Percentiles rank a stretch among this genome's conserved stretches.
Conservation (phyloP, 164 flowering plant genomes). For the Kingdonia uniflora region DNA sequence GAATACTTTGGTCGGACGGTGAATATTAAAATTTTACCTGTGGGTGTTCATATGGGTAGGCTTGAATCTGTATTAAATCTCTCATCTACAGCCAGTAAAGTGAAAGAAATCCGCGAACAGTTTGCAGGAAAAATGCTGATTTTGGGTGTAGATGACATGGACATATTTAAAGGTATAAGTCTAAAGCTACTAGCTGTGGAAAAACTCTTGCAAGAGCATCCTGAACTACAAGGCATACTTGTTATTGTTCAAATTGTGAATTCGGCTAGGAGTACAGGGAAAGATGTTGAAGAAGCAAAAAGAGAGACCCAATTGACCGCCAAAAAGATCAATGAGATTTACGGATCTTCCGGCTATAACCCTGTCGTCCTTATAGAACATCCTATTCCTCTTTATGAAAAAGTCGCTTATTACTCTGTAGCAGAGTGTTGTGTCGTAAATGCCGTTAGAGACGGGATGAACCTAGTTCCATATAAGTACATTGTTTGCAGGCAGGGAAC, state of each 20-base stretch:
- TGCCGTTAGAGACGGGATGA: slow-evolving; percentile 90
- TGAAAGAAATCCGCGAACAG: slow-evolving; percentile 46
- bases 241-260: slow-evolving; percentile 72
- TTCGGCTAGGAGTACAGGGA: slow-evolving; percentile 77
- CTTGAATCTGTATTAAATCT: slow-evolving; percentile 56
- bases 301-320: slow-evolving; percentile 48
- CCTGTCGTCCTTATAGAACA: slow-evolving; percentile 65
- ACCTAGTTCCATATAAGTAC: slow-evolving; percentile 71
- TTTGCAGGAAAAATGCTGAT: slow-evolving; percentile 54
- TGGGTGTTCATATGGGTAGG: slow-evolving; percentile 73
- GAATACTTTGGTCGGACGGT: slow-evolving; percentile 79
- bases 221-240: slow-evolving; percentile 34
- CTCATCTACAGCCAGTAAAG: slow-evolving; percentile 32
- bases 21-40: slow-evolving; percentile 61
- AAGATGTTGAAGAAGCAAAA: slow-evolving; percentile 67
- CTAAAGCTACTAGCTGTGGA: slow-evolving; percentile 66
- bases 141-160: slow-evolving; percentile 82
- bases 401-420: slow-evolving; percentile 57
- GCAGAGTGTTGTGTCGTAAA: slow-evolving; percentile 80
- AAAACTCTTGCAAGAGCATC: slow-evolving; percentile 45
- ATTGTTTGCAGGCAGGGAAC: slow-evolving; percentile 73
- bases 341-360: slow-evolving; percentile 38
- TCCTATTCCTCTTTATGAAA: slow-evolving; percentile 54
- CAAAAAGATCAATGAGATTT: slow-evolving; percentile 48
- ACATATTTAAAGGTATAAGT: slow-evolving; percentile 76